These are phyloP conservation scores for Quercus glauca DNA, from an alignment of 306 rosid species.

Conservation along the genomic window DNA sequence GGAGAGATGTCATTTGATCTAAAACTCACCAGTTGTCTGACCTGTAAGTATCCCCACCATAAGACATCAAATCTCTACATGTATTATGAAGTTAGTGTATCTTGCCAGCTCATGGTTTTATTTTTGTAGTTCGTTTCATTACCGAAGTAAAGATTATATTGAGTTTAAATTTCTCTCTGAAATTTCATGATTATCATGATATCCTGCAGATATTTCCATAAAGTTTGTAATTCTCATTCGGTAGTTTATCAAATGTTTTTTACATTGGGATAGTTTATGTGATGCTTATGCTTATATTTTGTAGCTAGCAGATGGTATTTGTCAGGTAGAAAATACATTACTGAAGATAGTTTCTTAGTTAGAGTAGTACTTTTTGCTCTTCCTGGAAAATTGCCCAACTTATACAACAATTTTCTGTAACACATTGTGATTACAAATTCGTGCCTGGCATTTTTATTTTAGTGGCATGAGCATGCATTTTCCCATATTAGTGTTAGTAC, in stretches of 20 bases:
- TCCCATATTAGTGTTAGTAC: slow-evolving; percentile 2
- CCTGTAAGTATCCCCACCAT: not conserved
- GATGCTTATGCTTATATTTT: not conserved
- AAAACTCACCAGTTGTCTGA: not conserved
- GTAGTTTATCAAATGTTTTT: not conserved
- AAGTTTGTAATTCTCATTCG: not conserved
- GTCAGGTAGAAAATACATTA: not conserved
- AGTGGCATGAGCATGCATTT: not conserved
- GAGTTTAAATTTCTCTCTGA: not conserved
- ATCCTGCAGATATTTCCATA: not conserved
- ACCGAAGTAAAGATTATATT: not conserved
- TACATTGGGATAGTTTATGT: not conserved
- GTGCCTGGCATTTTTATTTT: not conserved
- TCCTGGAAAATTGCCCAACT: not conserved
- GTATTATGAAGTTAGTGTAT: not conserved
- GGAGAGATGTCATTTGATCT: too few relatives aligned
- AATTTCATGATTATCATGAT: not conserved
- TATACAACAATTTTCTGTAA: not conserved
- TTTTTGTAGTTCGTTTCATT: not conserved
- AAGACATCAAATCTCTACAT: not conserved
- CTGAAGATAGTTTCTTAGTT: not conserved
- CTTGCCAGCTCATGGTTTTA: not conserved
- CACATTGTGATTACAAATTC: not conserved
- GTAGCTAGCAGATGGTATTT: not conserved
- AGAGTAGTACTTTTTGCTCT: not conserved